Evolutionary conservation across 106 monocot genomes (phyloP), one percentile per base, ranked within the genome.

Genomic region (Xerophyta viscosa): DNA sequence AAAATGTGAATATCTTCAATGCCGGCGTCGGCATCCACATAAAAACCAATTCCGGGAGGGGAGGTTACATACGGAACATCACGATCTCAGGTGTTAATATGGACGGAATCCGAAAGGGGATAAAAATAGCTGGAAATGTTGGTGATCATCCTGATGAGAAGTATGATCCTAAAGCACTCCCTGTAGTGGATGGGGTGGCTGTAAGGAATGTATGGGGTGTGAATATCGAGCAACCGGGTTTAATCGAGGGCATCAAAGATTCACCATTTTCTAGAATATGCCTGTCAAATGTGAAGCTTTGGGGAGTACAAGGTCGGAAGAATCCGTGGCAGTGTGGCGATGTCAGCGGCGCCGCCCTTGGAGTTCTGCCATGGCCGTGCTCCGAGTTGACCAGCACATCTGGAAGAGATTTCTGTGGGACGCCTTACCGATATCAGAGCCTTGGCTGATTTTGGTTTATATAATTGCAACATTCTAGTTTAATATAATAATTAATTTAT

Each of bases 1-100:
- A 79, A 30, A 64, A 75, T 57, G 25, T 79, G 3, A 65, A 45
- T n/a, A 39, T 84, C 46, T 69, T 46, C 65, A 60, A 71, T 43
- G 65, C 71, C 0, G 84, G 79, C 57, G 42, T 75, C 31, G 84
- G 79, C 55, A 68, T 84, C 71, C 84, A 84, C 61, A 67, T 84
- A n/a, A 84, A 84, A 65, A 84, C 84, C 53, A 69, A 63, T 31
- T 29, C 39, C 0, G 84, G 84, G 8, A 42, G 84, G 48, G 84
- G 84, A 22, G 84, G 84, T 6, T 84, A 68, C 52, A 68, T 84
- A 45, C 62, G 62, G 28, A 79, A 84, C 39, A 54, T 84, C 2
- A 79, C 71, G 0, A 31, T 84, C 15, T 46, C 63, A 17, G 63
- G 68, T n/a, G 71, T 84, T 22, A 52, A 47, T 65, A 71, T 84